Evolutionary conservation across 495 filamentous ascomycete species (phyloP), one percentile per base, ranked within the genome.

Genomic region (Pyrenopolyporus hunteri): DNA sequence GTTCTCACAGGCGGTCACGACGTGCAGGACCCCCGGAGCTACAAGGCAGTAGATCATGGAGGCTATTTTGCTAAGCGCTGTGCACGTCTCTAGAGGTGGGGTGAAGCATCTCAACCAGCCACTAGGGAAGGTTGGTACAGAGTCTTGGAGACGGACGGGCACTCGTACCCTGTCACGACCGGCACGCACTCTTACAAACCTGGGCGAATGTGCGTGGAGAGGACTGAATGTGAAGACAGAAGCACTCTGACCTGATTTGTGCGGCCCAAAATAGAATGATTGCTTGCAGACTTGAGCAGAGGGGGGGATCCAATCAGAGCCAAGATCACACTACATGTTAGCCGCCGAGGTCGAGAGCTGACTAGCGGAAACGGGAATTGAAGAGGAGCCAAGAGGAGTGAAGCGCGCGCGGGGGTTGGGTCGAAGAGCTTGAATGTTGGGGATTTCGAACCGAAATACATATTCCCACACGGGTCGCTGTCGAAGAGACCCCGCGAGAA

Each of bases 31-130:
- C 26, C 53, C 57, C 59, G 59, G 59, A 37, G 46, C 19, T 56
- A 56, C 50, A 50, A 65, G 31, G 50, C 45, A 65, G 50, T 17
- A 43, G 57, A 29, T 26, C 26, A 8, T 29, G 25, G 45, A 56
- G 62, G 55, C 31, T 59, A 60, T 50, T 57, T 29, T 47, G 39
- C 50, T 70, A 70, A 70, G 68, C 68, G 68, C 68, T 61, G 56
- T 57, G 68, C 42, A 48, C 57, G 49, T 50, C 46, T 43, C 36
- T 31, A 29, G 6, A 42, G 57, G 64, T 63, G 68, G 64, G 64
- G 68, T 59, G 62, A 51, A 31, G 57, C 17, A 63, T 66, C 57
- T 55, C 57, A 61, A 36, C 53, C 52, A 49, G 63, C 68, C 68
- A 70, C 42, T 68, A 33, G 64, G 19, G 55, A 37, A 42, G 43